phyloP scores from a whole-genome alignment of 306 rosid species.

The Luffa aegyptiaca region DNA sequence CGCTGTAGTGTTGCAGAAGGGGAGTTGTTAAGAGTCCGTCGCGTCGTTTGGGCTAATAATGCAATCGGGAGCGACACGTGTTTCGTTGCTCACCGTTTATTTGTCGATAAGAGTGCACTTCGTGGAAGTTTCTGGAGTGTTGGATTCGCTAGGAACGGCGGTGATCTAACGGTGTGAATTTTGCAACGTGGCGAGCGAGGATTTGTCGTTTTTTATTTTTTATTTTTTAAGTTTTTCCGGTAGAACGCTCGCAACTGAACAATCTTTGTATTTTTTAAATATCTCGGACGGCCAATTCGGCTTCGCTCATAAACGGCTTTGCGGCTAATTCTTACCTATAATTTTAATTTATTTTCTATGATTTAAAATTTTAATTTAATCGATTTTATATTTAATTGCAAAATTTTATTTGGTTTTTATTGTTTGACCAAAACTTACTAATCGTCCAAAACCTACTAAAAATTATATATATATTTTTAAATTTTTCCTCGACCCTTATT shows the following conservation, averaged over 20 bases:
- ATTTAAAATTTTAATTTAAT: no score
- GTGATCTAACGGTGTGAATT: not conserved
- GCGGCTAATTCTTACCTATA: not conserved
- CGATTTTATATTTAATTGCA: no score
- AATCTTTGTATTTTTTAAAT: not conserved
- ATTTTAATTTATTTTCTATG: not conserved
- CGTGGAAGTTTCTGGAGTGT: constrained; percentile 11
- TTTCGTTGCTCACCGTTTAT: constrained; percentile 7
- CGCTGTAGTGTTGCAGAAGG: not conserved
- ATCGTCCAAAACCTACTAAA: no score
- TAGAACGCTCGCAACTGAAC: not conserved
- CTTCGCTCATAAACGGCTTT: not conserved
- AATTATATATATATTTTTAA: no score
- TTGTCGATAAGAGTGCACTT: constrained; percentile 16
- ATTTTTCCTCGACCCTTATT: no score
- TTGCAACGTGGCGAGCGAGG: not conserved
- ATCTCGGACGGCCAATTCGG: constrained; percentile 6
- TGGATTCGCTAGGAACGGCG: constrained; percentile 6
- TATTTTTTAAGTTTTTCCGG: not conserved
- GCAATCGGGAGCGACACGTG: constrained; percentile 32
- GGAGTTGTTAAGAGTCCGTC: constrained; percentile 32
- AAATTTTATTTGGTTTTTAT: no score
- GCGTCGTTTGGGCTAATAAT: constrained; percentile 34
- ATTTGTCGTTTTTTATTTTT: not conserved
- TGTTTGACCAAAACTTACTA: no score